phyloP scores from a whole-genome alignment of 495 filamentous ascomycete species.

The Echria macrotheca region DNA sequence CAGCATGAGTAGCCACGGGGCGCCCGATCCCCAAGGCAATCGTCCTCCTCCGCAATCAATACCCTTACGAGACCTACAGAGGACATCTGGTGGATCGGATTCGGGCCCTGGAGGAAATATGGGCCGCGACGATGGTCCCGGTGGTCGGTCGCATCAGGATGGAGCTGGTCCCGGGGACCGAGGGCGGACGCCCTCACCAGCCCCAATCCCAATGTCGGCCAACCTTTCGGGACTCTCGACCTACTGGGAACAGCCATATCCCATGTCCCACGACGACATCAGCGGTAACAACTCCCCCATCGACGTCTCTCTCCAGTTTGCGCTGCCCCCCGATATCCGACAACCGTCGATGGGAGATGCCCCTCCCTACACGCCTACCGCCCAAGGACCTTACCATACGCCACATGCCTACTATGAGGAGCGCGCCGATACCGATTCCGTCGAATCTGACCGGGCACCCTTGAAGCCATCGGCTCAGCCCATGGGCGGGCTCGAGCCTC shows the following conservation, averaged over 20 bases:
- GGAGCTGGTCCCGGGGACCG: conserved; percentile 27
- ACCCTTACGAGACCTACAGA: conserved; percentile 75
- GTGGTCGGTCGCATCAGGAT: conserved; percentile 25
- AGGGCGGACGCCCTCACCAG: conserved; percentile 20
- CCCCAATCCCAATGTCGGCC: conserved; percentile 31
- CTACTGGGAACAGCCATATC: conserved; percentile 42
- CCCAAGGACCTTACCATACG: conserved; percentile 34
- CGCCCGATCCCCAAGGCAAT: conserved; percentile 29
- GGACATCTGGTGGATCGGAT: conserved; percentile 45
- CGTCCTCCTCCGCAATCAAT: conserved; percentile 59
- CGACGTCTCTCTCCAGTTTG: conserved; percentile 44
- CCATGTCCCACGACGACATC: conserved; percentile 23
- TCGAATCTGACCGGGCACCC: conserved; percentile 64
- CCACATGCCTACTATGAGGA: conserved; percentile 47
- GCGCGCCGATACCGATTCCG: conserved; percentile 49
- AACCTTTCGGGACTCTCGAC: conserved; percentile 40
- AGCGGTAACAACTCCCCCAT: conserved; percentile 36
- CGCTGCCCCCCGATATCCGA: conserved; percentile 44
- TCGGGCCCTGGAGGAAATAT: conserved; percentile 18
- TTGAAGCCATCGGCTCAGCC: conserved; percentile 61
- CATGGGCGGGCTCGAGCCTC: conserved; percentile 52
- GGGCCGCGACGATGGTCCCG: conserved; percentile 25
- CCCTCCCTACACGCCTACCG: conserved; percentile 26
- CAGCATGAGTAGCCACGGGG: conserved; percentile 23
- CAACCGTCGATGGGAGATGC: conserved; percentile 12